phyloP scores from a whole-genome alignment of 148 eudicot genomes.

The Talinum fruticosum region DNA sequence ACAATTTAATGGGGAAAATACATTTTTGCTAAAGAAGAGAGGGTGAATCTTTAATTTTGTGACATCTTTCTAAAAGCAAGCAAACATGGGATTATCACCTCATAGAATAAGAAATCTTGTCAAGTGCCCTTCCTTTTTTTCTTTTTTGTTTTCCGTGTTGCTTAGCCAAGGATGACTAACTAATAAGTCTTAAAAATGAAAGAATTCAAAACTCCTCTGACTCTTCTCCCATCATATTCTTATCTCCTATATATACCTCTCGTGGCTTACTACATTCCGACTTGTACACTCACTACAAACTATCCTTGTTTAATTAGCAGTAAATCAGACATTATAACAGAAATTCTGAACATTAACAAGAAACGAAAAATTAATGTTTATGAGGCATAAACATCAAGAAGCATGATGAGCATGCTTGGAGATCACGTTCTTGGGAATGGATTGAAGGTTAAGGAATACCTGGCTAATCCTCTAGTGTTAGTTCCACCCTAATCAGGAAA shows the following conservation, averaged over 20 bases:
- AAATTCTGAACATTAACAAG: not conserved
- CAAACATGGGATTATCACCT: not conserved
- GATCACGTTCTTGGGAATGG: slow-evolving; percentile 27
- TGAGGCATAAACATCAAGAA: slow-evolving; percentile 22
- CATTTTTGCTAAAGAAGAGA: no score
- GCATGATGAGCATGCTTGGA: slow-evolving; percentile 21
- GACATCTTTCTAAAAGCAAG: not conserved
- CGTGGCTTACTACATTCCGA: not conserved
- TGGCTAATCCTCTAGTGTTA: no score
- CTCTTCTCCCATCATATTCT: no score
- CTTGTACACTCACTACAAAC: not conserved
- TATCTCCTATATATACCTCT: not conserved
- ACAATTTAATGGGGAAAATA: no score
- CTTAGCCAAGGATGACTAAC: no score
- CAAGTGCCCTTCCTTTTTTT: not conserved
- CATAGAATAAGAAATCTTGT: not conserved
- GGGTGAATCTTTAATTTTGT: not conserved
- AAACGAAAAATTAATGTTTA: slow-evolving; percentile 23
- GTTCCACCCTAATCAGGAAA: no score
- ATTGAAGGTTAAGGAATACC: no score
- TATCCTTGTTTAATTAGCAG: no score
- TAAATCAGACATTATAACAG: not conserved
- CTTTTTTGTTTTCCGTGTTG: no score
- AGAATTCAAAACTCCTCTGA: no score
- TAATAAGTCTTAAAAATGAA: no score